Evolutionary conservation across 225 moss, liverwort and hornwort species (phyloP).

Genomic region (Asterella californica): DNA sequence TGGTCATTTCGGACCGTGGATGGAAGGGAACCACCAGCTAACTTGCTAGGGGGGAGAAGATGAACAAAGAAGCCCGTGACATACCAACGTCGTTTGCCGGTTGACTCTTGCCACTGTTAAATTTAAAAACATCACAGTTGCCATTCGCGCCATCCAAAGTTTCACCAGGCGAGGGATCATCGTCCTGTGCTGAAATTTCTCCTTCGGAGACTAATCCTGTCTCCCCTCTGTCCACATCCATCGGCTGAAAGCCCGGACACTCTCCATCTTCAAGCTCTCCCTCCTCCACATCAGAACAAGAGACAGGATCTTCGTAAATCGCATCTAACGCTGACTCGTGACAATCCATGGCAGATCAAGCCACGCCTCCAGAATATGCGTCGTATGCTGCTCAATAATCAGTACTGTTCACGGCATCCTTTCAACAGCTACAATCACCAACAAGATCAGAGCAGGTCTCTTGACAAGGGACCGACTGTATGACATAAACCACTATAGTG

Average conservation of each 20-base stretch:
- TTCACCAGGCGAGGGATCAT: slow-evolving; percentile 2
- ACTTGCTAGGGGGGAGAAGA: neutral
- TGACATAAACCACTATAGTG: too few species aligned
- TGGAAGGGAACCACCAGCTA: neutral
- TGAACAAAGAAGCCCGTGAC: neutral
- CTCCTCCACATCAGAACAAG: slow-evolving; percentile 28
- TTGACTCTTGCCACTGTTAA: neutral
- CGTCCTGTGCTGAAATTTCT: slow-evolving; percentile 5
- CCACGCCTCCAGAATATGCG: neutral
- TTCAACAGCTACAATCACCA: neutral
- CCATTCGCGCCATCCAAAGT: neutral
- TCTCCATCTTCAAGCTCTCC: slow-evolving; percentile 32
- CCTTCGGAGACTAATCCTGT: slow-evolving; percentile 10
- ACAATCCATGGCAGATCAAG: slow-evolving; percentile 15
- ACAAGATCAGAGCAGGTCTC: neutral
- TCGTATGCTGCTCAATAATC: neutral
- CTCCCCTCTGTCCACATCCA: slow-evolving; percentile 28
- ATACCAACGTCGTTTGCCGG: neutral
- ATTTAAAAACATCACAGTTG: neutral
- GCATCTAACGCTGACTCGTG: slow-evolving; percentile 37
- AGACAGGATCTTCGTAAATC: slow-evolving; percentile 26
- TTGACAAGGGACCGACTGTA: too few species aligned
- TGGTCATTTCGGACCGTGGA: neutral
- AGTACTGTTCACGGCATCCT: neutral
- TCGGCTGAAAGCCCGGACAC: neutral